A percentile compares a stretch with the other conserved stretches of the same genome.
Conservation (phyloP, 2,329 filamentous ascomycete genomes). For the Fusarium concolor region DNA sequence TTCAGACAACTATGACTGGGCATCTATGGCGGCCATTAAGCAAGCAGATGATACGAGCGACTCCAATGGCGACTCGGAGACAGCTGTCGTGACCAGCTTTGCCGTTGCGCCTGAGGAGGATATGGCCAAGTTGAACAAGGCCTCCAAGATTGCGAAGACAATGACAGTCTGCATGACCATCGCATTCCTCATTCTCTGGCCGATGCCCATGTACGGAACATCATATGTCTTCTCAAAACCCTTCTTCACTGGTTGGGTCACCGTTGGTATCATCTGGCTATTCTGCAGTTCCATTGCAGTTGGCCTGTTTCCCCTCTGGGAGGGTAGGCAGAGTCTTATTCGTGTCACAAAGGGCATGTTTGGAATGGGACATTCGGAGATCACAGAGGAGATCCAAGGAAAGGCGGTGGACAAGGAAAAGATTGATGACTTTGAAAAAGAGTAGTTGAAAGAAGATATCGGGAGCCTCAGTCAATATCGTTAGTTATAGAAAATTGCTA, state of each 20-base stretch:
- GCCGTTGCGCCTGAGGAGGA: conserved; percentile 51
- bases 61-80: conserved; percentile 56
- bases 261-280: conserved; percentile 78
- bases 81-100: conserved; percentile 15
- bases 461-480: too few species aligned
- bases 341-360: conserved; percentile 36
- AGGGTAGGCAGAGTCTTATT: conserved; percentile 66
- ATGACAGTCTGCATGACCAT: conserved; percentile 64
- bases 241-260: conserved; percentile 82
- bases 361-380: conserved; percentile 18
- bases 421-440: conserved; percentile 26
- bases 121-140: conserved; percentile 63
- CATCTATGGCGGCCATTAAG: conserved; percentile 83
- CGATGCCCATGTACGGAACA: conserved; percentile 89
- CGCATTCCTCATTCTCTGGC: conserved; percentile 83
- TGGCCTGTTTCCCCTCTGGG: conserved; percentile 83
- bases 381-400: conserved; percentile 11
- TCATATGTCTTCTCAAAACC: conserved; percentile 71
- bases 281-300: conserved; percentile 78
- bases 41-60: conserved; percentile 82
- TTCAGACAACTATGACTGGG: conserved; percentile 84
- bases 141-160: conserved; percentile 60
- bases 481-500: background rate
- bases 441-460: background rate
- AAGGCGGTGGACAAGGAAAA: conserved; percentile 18